These are phyloP conservation scores for Candida michaelii DNA, from an alignment of 805 yeast genomes.

Conservation along the genomic window DNA sequence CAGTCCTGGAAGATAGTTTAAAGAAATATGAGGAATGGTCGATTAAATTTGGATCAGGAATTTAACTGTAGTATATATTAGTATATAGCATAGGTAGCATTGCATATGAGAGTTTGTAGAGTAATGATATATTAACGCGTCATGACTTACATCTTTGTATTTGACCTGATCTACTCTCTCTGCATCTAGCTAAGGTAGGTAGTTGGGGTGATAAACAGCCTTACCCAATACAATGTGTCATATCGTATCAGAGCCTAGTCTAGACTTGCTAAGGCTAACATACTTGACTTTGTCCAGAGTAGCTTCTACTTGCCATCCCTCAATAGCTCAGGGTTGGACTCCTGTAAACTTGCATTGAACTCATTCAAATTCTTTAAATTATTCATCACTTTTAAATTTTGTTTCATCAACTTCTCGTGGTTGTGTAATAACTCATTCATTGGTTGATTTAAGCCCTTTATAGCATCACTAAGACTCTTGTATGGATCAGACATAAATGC, in stretches of 20 bases:
- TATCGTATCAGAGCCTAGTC: too few species aligned
- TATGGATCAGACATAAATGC: conserved; percentile 23
- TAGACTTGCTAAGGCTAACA: too few species aligned
- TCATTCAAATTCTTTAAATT: conserved; percentile 21
- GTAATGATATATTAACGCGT: too few species aligned
- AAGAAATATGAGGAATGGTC: conserved; percentile 89
- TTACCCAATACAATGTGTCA: too few species aligned
- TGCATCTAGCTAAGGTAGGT: too few species aligned
- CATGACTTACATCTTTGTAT: too few species aligned
- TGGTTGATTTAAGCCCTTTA: conserved; percentile 26
- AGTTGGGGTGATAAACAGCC: too few species aligned
- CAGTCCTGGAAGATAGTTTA: conserved; percentile 82
- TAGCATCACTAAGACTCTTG: conserved; percentile 20
- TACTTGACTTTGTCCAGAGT: too few species aligned
- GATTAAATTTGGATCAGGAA: conserved; percentile 64
- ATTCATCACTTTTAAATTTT: conserved; percentile 26
- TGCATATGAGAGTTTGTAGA: too few species aligned
- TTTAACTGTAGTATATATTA: conserved; percentile 1
- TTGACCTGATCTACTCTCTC: too few species aligned
- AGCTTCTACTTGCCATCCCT: neutral
- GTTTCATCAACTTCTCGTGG: conserved; percentile 32
- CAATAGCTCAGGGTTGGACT: neutral
- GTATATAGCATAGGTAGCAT: too few species aligned
- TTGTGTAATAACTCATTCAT: conserved; percentile 22
- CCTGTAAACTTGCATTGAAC: conserved; percentile 11